A percentile compares a stretch with the other conserved stretches of the same genome.
These are phyloP conservation scores for Avena atlantica DNA, from an alignment of 176 grass and related monocot genomes.

Conservation along the genomic window DNA sequence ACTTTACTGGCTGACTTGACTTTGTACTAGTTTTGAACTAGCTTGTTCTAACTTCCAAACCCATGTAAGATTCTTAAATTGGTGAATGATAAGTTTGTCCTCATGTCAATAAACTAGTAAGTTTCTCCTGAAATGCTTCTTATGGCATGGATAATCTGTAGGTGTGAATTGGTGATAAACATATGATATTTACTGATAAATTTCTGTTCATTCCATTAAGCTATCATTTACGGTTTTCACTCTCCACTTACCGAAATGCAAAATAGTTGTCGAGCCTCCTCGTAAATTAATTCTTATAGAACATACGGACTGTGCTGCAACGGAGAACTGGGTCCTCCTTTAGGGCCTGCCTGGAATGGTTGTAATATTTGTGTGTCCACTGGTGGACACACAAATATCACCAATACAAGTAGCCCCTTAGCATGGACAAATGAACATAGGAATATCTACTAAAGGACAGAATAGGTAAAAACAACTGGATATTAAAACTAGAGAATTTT, in stretches of 20 bases:
- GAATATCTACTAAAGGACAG: background rate
- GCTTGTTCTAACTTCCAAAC: background rate
- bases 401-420: background rate
- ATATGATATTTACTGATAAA: background rate
- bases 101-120: background rate
- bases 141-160: background rate
- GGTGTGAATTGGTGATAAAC: background rate
- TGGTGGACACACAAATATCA: too few relatives aligned
- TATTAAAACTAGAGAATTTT: background rate
- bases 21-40: constrained; percentile 9
- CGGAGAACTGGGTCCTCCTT: background rate
- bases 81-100: background rate
- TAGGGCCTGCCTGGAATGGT: background rate
- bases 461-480: background rate
- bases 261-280: background rate
- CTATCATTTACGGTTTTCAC: constrained; percentile 11
- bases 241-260: background rate
- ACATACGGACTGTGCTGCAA: background rate
- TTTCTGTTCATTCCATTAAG: constrained; percentile 11
- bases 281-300: background rate
- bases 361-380: too few relatives aligned
- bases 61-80: constrained; percentile 20
- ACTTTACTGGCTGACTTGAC: constrained; percentile 19
- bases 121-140: constrained; percentile 21
- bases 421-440: background rate